Evolutionary conservation across 2,329 filamentous ascomycete genomes (phyloP).

Genomic region (Leptodontidium sp.): DNA sequence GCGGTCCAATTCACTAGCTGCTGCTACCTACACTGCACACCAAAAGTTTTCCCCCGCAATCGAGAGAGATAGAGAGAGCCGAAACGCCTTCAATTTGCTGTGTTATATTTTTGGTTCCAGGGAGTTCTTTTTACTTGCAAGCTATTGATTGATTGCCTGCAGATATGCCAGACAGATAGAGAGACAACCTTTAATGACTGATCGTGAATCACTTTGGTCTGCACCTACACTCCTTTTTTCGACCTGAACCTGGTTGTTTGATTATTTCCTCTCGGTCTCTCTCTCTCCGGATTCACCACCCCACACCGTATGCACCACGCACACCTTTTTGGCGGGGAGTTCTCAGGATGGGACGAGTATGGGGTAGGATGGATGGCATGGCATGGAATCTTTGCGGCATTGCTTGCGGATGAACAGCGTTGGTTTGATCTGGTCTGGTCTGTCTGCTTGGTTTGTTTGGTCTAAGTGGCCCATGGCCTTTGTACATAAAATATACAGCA

Average conservation of each 20-base stretch:
- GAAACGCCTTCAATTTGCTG: conserved; percentile 22
- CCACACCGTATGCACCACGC: neutral
- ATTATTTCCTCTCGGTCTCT: too few relatives aligned
- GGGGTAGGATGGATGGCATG: conserved; percentile 6
- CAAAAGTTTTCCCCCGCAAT: conserved; percentile 24
- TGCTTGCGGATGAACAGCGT: conserved; percentile 28
- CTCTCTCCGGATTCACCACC: too few relatives aligned
- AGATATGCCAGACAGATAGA: conserved; percentile 8
- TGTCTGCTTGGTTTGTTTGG: neutral
- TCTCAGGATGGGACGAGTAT: neutral
- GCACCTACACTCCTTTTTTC: conserved; percentile 29
- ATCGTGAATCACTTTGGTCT: conserved; percentile 22
- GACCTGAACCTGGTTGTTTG: neutral
- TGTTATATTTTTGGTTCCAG: conserved; percentile 26
- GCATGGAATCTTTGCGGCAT: conserved; percentile 28
- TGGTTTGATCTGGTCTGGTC: conserved; percentile 6
- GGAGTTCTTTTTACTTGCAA: neutral
- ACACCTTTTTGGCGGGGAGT: neutral
- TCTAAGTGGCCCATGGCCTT: conserved; percentile 8
- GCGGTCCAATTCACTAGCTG: neutral
- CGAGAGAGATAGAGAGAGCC: neutral
- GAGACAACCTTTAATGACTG: conserved; percentile 27
- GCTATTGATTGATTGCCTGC: neutral
- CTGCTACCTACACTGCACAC: conserved; percentile 21
- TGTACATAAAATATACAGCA: conserved; percentile 30